Evolutionary conservation across 2,329 filamentous ascomycete species (phyloP).

Genomic region (Orbilia javanica): DNA sequence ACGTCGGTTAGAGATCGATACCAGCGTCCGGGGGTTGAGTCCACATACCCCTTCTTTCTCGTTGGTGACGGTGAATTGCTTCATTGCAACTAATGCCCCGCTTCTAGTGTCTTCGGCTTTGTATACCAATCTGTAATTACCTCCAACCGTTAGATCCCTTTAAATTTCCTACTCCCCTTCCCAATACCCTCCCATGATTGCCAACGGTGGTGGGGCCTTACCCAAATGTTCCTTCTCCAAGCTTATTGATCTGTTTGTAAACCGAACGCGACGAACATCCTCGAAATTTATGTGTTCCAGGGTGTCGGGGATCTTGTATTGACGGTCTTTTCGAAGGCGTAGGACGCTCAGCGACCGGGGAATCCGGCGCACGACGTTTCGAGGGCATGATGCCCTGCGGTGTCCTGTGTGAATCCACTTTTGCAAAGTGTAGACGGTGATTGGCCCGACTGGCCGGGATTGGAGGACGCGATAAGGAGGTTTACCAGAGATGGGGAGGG

Average conservation of each 20-base stretch:
- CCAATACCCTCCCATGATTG: neutral
- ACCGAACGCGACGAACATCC: constrained; percentile 87
- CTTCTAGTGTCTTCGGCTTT: constrained; percentile 65
- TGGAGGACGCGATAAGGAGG: neutral
- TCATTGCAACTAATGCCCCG: constrained; percentile 83
- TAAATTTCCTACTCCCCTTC: constrained; percentile 10
- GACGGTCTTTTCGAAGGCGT: constrained; percentile 63
- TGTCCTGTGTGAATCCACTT: constrained; percentile 54
- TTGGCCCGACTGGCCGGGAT: neutral
- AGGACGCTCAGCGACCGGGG: constrained; percentile 61
- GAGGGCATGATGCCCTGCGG: constrained; percentile 56
- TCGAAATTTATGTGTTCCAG: constrained; percentile 74
- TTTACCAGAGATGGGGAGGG: neutral
- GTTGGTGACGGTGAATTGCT: constrained; percentile 99
- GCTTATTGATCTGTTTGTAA: constrained; percentile 83
- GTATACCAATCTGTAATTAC: constrained; percentile 33
- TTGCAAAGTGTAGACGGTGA: neutral
- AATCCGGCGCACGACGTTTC: constrained; percentile 58
- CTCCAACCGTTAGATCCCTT: constrained; percentile 15
- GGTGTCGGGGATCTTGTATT: constrained; percentile 67
- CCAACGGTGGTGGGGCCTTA: constrained; percentile 65
- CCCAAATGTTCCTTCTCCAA: constrained; percentile 97
- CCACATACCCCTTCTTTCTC: constrained; percentile 89
- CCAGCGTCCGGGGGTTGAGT: neutral
- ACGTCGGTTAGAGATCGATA: constrained; percentile 48